Conservation (phyloP, 129 eudicot species). For the Daucus carota region DNA sequence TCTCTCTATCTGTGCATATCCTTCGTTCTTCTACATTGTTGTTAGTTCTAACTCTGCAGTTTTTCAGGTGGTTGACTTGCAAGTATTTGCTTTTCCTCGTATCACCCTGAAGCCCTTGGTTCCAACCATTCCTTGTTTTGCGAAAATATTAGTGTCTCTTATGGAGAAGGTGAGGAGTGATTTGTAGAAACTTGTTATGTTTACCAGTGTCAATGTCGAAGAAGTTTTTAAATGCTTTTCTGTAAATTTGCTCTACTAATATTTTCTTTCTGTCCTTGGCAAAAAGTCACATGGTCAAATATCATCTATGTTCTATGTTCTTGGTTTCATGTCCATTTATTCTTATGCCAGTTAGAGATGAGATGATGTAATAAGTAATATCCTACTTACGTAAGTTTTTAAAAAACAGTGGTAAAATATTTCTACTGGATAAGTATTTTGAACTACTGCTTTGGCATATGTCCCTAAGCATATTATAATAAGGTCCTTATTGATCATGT, state of each 20-base stretch:
- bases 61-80: slow-evolving; percentile 85
- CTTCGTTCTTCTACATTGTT: background rate
- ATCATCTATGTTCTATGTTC: background rate
- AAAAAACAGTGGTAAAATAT: background rate
- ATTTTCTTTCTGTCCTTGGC: background rate
- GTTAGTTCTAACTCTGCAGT: slow-evolving; percentile 4
- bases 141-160: slow-evolving; percentile 73
- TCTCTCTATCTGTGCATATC: background rate
- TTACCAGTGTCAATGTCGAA: background rate
- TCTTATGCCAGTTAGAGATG: background rate
- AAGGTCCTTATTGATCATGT: slow-evolving; percentile 1
- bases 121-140: slow-evolving; percentile 80
- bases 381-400: background rate
- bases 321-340: background rate
- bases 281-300: background rate
- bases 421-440: background rate
- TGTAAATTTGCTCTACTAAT: background rate
- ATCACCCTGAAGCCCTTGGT: slow-evolving; percentile 91
- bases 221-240: background rate
- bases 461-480: background rate
- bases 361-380: background rate
- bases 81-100: slow-evolving; percentile 85
- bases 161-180: slow-evolving; percentile 72
- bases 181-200: background rate
- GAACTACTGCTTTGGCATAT: background rate